Conservation (phyloP, 2,329 filamentous ascomycete species). For the Fusarium hostae region DNA sequence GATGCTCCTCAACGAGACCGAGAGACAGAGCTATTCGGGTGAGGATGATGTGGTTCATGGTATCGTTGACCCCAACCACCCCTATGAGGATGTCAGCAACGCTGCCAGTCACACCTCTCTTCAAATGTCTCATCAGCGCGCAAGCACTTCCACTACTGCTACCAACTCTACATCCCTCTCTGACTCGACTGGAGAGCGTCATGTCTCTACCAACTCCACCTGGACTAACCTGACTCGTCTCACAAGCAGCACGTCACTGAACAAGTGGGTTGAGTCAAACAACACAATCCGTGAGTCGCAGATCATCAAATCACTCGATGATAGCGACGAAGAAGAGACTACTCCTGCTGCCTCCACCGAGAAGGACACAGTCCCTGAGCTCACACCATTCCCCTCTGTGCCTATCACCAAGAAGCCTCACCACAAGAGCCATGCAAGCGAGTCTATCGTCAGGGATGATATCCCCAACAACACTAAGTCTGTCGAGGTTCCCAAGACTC, state of each 20-base stretch:
- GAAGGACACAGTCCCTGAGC: slow-evolving; percentile 51
- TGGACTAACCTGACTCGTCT: slow-evolving; percentile 65
- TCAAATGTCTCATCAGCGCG: slow-evolving; percentile 55
- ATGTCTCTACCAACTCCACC: slow-evolving; percentile 64
- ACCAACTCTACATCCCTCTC: slow-evolving; percentile 61
- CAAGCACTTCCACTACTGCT: slow-evolving; percentile 65
- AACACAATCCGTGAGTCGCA: slow-evolving; percentile 48
- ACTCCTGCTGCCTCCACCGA: slow-evolving; percentile 44
- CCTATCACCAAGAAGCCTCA: slow-evolving; percentile 39
- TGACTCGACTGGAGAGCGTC: slow-evolving; percentile 61
- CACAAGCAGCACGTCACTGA: slow-evolving; percentile 63
- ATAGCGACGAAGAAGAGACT: slow-evolving; percentile 42
- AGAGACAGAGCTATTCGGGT: slow-evolving; percentile 46
- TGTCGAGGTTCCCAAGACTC: slow-evolving; percentile 46
- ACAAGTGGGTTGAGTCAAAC: slow-evolving; percentile 50
- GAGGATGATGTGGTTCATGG: slow-evolving; percentile 47
- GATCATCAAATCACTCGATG: slow-evolving; percentile 35
- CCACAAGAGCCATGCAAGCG: slow-evolving; percentile 54
- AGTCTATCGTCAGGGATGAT: slow-evolving; percentile 50
- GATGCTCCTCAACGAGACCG: slow-evolving; percentile 54
- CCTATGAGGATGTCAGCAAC: slow-evolving; percentile 37
- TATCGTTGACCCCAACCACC: slow-evolving; percentile 27
- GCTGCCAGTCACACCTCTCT: slow-evolving; percentile 31
- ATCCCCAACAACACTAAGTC: slow-evolving; percentile 43
- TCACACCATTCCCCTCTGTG: slow-evolving; percentile 45